Percentiles rank a stretch among this genome's conserved stretches.
These are phyloP conservation scores for Wickerhamomyces subpelliculosus DNA, from an alignment of 805 yeast genomes.

Conservation along the genomic window DNA sequence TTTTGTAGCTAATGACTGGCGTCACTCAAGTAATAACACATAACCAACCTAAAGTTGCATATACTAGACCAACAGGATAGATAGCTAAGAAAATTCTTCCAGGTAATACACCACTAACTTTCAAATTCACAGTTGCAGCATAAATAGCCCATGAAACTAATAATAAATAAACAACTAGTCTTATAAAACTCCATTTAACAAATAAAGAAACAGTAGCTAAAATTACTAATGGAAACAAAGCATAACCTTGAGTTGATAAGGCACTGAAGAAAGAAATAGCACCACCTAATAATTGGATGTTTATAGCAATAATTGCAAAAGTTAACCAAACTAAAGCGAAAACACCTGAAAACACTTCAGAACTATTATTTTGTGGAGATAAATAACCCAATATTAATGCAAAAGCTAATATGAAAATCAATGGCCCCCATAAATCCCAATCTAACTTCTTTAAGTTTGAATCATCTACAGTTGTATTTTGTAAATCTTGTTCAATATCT, in stretches of 20 bases:
- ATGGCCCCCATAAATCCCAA: conserved; percentile 71
- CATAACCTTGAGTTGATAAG: conserved; percentile 63
- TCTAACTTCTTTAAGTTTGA: conserved; percentile 28
- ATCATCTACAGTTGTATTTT: conserved; percentile 18
- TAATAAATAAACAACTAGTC: conserved; percentile 39
- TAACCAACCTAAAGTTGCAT: conserved; percentile 58
- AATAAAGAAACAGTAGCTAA: conserved; percentile 44
- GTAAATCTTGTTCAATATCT: conserved; percentile 20
- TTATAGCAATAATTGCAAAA: conserved; percentile 51
- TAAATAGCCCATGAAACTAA: conserved; percentile 57
- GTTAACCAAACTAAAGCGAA: conserved; percentile 61
- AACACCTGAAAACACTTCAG: conserved; percentile 57
- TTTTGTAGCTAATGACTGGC: not conserved
- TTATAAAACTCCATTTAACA: conserved; percentile 39
- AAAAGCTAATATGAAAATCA: conserved; percentile 50
- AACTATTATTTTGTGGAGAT: conserved; percentile 25
- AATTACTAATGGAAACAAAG: conserved; percentile 56
- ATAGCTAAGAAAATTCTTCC: conserved; percentile 55
- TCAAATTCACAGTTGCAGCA: conserved; percentile 55
- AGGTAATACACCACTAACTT: conserved; percentile 55
- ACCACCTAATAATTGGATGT: conserved; percentile 56
- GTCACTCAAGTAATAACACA: conserved; percentile 44
- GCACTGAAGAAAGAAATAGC: conserved; percentile 62
- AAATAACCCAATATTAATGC: conserved; percentile 37
- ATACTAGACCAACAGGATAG: conserved; percentile 60